phyloP scores from a whole-genome alignment of 2,329 filamentous ascomycete species.

The Colletotrichum shisoi region DNA sequence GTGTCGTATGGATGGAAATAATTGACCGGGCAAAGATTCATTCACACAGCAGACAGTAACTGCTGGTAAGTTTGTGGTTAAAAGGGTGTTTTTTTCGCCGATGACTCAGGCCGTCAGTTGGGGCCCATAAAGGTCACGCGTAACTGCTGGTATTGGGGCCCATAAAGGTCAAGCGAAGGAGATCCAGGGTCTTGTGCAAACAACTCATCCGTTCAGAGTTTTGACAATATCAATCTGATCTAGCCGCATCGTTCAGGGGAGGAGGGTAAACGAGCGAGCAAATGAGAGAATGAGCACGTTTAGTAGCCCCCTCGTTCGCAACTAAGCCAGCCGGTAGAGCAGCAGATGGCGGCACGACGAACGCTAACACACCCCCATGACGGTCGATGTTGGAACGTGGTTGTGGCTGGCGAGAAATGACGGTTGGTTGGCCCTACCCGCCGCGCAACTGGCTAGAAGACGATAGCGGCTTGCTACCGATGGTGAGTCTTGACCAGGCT shows the following conservation, averaged over 20 bases:
- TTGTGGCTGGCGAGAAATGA: constrained; percentile 30
- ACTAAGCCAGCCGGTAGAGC: not conserved
- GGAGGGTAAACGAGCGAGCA: not conserved
- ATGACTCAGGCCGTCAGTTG: too few relatives aligned
- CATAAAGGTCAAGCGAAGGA: too few relatives aligned
- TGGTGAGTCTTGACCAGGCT: not conserved
- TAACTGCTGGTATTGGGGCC: too few relatives aligned
- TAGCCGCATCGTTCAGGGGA: not conserved
- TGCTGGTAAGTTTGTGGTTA: too few relatives aligned
- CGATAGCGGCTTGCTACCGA: not conserved
- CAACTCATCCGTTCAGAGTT: not conserved
- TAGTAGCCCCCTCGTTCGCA: constrained; percentile 6
- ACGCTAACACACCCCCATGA: constrained; percentile 22
- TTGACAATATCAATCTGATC: not conserved
- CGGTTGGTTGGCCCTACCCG: constrained; percentile 31
- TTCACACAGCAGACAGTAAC: too few relatives aligned
- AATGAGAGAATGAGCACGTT: constrained; percentile 8
- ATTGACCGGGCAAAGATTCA: not conserved
- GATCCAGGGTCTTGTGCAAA: not conserved
- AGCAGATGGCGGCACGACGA: constrained; percentile 10
- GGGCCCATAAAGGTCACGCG: too few relatives aligned
- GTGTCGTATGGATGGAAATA: not conserved
- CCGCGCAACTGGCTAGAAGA: not conserved
- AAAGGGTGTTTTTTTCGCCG: too few relatives aligned
- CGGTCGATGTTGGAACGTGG: constrained; percentile 26